phyloP scores from a whole-genome alignment of 805 yeast species.

The Candida rishiriensis region DNA sequence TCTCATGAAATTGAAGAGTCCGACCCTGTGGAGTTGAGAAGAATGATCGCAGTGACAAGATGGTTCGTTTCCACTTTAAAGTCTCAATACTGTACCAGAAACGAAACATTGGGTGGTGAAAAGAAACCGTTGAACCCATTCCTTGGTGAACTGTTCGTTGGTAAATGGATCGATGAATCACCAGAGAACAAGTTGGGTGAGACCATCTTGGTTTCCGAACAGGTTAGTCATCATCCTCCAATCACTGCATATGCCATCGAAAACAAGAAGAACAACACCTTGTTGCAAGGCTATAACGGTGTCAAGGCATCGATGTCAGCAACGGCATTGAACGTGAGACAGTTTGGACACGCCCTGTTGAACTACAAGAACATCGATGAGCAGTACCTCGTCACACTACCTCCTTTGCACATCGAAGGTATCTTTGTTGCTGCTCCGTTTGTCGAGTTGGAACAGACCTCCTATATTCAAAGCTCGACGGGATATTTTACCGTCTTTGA shows the following conservation, averaged over 20 bases:
- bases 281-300: slow-evolving; percentile 85
- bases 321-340: slow-evolving; percentile 77
- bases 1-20: slow-evolving; percentile 34
- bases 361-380: slow-evolving; percentile 60
- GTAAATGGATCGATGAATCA: slow-evolving; percentile 68
- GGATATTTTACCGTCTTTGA: slow-evolving; percentile 75
- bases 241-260: slow-evolving; percentile 85
- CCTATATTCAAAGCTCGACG: slow-evolving; percentile 76
- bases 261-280: slow-evolving; percentile 65
- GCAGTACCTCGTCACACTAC: slow-evolving; percentile 76
- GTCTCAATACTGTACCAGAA: slow-evolving; percentile 91
- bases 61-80: slow-evolving; percentile 91
- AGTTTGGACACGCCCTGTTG: slow-evolving; percentile 85
- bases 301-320: slow-evolving; percentile 79
- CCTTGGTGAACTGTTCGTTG: slow-evolving; percentile 89
- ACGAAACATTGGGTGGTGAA: slow-evolving; percentile 89
- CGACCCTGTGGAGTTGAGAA: slow-evolving; percentile 51
- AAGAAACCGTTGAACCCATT: slow-evolving; percentile 97
- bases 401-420: slow-evolving; percentile 94
- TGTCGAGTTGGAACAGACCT: slow-evolving; percentile 87
- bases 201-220: slow-evolving; percentile 78
- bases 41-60: slow-evolving; percentile 76
- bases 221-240: slow-evolving; percentile 97
- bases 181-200: slow-evolving; percentile 57
- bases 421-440: slow-evolving; percentile 86